Evolutionary conservation across 495 filamentous ascomycete genomes (phyloP).

Genomic region (Trichoderma reesei): DNA sequence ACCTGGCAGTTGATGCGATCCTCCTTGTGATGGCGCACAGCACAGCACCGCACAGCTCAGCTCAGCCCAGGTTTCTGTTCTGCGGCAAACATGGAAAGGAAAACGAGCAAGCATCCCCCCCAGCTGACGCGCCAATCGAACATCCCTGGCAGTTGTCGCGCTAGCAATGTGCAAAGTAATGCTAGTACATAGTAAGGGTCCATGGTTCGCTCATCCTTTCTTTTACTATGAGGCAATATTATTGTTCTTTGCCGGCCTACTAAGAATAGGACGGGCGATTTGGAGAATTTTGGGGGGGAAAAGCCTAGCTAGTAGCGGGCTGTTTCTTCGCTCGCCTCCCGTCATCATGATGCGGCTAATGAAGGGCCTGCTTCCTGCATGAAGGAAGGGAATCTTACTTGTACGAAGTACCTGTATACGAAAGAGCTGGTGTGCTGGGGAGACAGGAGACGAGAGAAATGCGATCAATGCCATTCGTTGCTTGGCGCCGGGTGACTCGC

Average conservation of each 20-base stretch:
- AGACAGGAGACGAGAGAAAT: too few species aligned
- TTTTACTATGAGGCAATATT: slow-evolving; percentile 7
- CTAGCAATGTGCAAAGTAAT: too few species aligned
- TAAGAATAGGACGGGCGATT: background rate
- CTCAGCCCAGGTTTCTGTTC: too few species aligned
- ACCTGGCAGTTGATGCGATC: too few species aligned
- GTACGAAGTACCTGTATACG: too few species aligned
- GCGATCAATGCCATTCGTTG: background rate
- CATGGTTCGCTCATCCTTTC: background rate
- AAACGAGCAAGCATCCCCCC: background rate
- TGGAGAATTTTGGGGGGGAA: background rate
- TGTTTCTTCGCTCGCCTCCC: slow-evolving; percentile 1
- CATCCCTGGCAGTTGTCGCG: background rate
- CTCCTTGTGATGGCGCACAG: slow-evolving; percentile 6
- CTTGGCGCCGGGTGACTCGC: background rate
- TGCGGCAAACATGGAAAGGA: too few species aligned
- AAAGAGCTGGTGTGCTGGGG: too few species aligned
- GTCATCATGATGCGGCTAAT: background rate
- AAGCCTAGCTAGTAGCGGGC: too few species aligned
- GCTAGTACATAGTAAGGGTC: too few species aligned
- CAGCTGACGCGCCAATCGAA: slow-evolving; percentile 4
- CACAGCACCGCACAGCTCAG: background rate
- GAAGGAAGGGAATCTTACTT: too few species aligned
- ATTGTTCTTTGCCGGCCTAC: background rate
- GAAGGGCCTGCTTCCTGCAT: too few species aligned